Evolutionary conservation across 768 basidiomycete species (phyloP), one percentile per base, ranked within the genome.

Genomic region (Leucocoprinus sp.): DNA sequence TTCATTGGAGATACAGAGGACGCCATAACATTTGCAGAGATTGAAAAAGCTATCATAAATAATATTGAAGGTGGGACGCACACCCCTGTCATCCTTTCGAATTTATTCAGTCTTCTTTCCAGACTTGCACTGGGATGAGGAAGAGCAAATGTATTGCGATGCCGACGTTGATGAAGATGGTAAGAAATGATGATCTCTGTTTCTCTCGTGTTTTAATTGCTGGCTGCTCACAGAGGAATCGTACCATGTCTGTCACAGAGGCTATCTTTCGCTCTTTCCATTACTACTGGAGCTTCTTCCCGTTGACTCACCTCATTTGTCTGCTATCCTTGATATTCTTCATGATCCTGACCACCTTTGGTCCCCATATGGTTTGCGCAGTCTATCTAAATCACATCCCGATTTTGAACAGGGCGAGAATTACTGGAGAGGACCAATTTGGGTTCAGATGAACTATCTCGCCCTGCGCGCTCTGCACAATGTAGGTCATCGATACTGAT

Each of bases 361-460:
- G 95, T 95, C 92, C 1, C 73, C 78, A 1, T 93, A 81, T 59
- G 93, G 95, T 21, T 67, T 97, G 27, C 83, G 93, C 22, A 93
- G 90, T 51, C 65, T 98, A 43, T 91, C 87, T 5, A 80, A 75
- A n/a, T 78, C 80, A 15, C 91, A 97, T 58, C 79, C 84, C n/a
- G 76, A 88, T 39, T 97, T 92, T 55, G 93, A 93, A 11, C 67
- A 78, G 54, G 95, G 85, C 37, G 93, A 98, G 64, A 89, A 98
- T 65, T 98, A 98, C 63, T 98, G 93, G 93, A 84, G 84, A 56
- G 93, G 95, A 1, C 89, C 93, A 2, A 85, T 98, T 39, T 97
- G 93, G 93, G 76, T 96, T 28, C 93, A 91, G 61, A 93, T 98
- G 86, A 97, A 98, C 64, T 98, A 92, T 59, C 73, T 98, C 50